Evolutionary conservation across 106 monocot genomes (phyloP).

Genomic region (Narthecium ossifragum): DNA sequence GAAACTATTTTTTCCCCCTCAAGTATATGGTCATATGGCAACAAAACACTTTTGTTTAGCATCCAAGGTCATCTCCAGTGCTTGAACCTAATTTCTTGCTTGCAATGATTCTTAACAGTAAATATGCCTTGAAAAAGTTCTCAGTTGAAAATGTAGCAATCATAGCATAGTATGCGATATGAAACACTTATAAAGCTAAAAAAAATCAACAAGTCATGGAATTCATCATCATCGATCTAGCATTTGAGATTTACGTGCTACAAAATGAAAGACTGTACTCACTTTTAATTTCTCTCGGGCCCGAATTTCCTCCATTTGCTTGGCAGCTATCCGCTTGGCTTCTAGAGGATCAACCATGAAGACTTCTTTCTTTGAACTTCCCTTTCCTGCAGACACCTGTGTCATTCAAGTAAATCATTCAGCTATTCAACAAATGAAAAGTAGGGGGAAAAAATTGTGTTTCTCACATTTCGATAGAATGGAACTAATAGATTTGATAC

Average conservation of each 20-base stretch:
- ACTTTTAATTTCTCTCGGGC: constrained; percentile 76
- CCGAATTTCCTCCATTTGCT: constrained; percentile 87
- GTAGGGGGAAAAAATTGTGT: neutral
- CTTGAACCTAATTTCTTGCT: too few species aligned
- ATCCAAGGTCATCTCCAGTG: too few species aligned
- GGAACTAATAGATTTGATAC: too few species aligned
- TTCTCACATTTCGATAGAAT: neutral
- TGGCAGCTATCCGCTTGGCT: constrained; percentile 80
- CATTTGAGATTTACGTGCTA: neutral
- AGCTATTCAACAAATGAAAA: neutral
- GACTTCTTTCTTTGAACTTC: constrained; percentile 29
- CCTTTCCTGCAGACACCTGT: constrained; percentile 44
- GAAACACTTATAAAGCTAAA: neutral
- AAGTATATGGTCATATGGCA: too few species aligned
- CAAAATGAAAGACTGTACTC: constrained; percentile 12
- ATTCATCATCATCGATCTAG: neutral
- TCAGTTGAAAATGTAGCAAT: too few species aligned
- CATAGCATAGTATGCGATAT: neutral
- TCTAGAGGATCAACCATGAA: constrained; percentile 96
- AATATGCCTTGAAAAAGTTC: too few species aligned
- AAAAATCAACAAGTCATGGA: neutral
- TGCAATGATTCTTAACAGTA: too few species aligned
- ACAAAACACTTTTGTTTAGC: too few species aligned
- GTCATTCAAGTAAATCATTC: neutral
- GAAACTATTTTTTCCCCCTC: too few species aligned